phyloP scores from a whole-genome alignment of 179 eudicot genomes.

The Heliamphora pulchella region DNA sequence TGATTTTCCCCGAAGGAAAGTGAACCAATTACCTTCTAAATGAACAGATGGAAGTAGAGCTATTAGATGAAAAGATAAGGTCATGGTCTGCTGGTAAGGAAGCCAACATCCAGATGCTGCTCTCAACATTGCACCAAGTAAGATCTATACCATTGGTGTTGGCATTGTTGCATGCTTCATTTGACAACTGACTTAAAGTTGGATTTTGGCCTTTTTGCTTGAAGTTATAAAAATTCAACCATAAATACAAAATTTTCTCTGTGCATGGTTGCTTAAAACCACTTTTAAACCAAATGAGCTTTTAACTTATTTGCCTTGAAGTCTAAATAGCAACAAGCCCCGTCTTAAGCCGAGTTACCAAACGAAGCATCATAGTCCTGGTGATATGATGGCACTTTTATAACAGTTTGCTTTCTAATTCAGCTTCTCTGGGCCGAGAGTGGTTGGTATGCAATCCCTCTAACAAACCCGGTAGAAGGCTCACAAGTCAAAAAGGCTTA shows the following conservation, averaged over 20 bases:
- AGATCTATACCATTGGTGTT: slow-evolving; percentile 5
- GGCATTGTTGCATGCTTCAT: not conserved
- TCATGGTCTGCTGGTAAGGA: slow-evolving; percentile 45
- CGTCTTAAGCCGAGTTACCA: too few species aligned
- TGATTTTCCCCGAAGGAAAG: not conserved
- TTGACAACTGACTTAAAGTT: not conserved
- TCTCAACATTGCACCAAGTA: slow-evolving; percentile 51
- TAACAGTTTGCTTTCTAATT: not conserved
- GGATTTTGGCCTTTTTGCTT: too few species aligned
- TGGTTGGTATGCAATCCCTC: slow-evolving; percentile 39
- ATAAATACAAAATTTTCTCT: too few species aligned
- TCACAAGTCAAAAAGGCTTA: slow-evolving; percentile 52
- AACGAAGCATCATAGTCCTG: not conserved
- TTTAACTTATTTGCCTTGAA: too few species aligned
- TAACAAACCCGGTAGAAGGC: slow-evolving; percentile 28
- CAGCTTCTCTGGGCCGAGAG: slow-evolving; percentile 51
- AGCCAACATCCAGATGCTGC: slow-evolving; percentile 35
- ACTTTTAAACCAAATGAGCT: too few species aligned
- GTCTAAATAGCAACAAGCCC: too few species aligned
- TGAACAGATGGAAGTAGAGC: slow-evolving; percentile 27
- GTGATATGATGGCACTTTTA: not conserved
- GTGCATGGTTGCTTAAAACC: too few species aligned
- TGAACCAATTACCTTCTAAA: not conserved
- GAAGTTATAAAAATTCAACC: too few species aligned
- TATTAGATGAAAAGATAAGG: slow-evolving; percentile 31